Percentiles rank a stretch among this genome's conserved stretches.
Conservation (phyloP, 202 grass and related monocot genomes). For the Schoenoplectus triqueter region DNA sequence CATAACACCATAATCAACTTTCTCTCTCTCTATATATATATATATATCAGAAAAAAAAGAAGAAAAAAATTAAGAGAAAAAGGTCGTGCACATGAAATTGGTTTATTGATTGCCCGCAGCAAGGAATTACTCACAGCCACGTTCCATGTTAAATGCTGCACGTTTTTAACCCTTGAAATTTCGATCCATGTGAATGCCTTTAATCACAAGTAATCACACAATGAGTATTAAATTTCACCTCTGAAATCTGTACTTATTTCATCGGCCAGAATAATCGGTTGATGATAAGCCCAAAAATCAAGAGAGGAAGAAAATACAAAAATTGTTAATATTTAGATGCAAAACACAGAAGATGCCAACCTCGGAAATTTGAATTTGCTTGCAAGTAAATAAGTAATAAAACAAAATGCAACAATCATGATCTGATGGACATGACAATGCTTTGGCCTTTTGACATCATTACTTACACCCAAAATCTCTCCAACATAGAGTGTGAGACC, state of each 20-base stretch:
- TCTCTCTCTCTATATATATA: no score
- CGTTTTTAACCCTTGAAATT: conserved; percentile 3
- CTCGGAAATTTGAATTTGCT: conserved; percentile 42
- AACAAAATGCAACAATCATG: conserved; percentile 12
- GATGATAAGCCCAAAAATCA: not conserved
- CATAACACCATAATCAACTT: no score
- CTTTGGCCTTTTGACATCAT: conserved; percentile 40
- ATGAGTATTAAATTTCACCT: not conserved
- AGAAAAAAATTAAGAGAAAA: no score
- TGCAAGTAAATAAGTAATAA: conserved; percentile 36
- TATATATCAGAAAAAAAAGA: no score
- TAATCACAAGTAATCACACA: not conserved
- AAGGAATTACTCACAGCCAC: conserved; percentile 1
- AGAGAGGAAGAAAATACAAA: conserved; percentile 19
- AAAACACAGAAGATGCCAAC: conserved; percentile 37
- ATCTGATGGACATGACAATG: conserved; percentile 42
- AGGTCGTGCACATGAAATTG: not conserved
- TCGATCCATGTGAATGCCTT: conserved; percentile 26
- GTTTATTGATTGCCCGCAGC: not conserved
- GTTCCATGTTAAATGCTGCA: conserved; percentile 31
- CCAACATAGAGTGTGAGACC: conserved; percentile 35
- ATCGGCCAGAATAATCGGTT: not conserved
- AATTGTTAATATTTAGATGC: conserved; percentile 26
- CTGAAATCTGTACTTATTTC: not conserved
- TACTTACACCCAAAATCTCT: conserved; percentile 31